Base-by-base conservation (phyloP, 169 alveolate species). In the Pseudocohnilembus persalinus region DNA sequence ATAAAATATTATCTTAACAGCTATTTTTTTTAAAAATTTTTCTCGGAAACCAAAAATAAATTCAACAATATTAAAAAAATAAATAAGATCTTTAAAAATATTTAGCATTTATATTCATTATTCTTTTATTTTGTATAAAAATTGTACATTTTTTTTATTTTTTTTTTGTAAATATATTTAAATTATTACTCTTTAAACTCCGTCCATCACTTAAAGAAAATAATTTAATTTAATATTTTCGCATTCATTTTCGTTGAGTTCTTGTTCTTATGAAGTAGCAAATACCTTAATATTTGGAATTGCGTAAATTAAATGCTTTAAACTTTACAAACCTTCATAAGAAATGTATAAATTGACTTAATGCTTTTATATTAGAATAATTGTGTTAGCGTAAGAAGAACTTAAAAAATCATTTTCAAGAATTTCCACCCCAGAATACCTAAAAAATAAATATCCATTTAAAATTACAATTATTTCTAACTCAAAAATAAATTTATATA, bases 251-350 rank as follows among this genome's bases (percentile, higher is more conserved):
- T 79, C 64, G 29, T 79, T 75, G 34, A 49, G 63, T 34, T 63
- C 35, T 63, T 79, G 29, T n/a, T 79, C 73, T 25, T 79, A 31
- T 49, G 74, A 49, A 34, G 84, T 74, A n/a, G 76, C 34, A 11
- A 79, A 79, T 27, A 79, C 76, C 34, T 79, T 73, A n/a, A 79
- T 75, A 63, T 79, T 79, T 28, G 84, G 84, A 29, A 79, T 79
- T 29, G 75, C 29, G 30, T 79, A 79, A 29, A 79, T 79, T 0
- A 79, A 26, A 64, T 29, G n/a, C 63, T 79, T 33, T 16, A 79
- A 72, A n/a, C 31, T 29, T 15, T 79, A 29, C 28, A 49, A 63
- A 15, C 76, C 74, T 49, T 79, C 84, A n/a, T 63, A 35, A 0
- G 35, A 68, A 26, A 79, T 49, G 31, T 35, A 79, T n/a, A 79